Evolutionary conservation across 305 asterid species (phyloP), one percentile per base, ranked within the genome.

Genomic region (Fraxinus floribunda): DNA sequence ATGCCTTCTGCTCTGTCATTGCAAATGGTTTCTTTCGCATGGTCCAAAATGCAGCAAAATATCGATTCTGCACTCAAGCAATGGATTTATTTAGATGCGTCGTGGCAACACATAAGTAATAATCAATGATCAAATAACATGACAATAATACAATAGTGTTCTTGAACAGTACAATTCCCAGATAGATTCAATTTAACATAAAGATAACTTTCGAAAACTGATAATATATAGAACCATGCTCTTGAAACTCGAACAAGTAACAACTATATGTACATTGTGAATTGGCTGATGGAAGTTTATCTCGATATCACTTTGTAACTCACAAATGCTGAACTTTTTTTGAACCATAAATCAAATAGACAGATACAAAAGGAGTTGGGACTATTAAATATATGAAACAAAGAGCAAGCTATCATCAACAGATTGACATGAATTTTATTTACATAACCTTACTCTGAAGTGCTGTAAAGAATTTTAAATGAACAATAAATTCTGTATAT

Each of bases 1-100:
- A 73, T 46, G 77, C 81, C 75, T 15, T 46, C n/a, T 60, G 77
- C 75, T 78, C 81, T 55, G n/a, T 39, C 5, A n/a, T 32, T 34
- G 79, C 84, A 26, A 4, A 15, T 80, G 87, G 81, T 84, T 83
- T 90, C 94, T 95, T 95, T 24, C 95, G 83, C 97, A 94, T 90
- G 49, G 93, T 94, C 99, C 99, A 95, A 87, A 94, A 94, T 81
- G 99, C 94, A 52, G 98, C 93, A 80, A 86, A 78, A 84, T 95
- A 95, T 79, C 90, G 96, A 78, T 93, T 94, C 98, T 95, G 92
- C 86, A 86, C 35, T 52, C 32, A 30, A 70, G 7, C 1, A 62
- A 52, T 26, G 16, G 44, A 52, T 20, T 16, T 30, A 32, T 32
- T 24, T 32, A 71, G 30, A 44, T 32, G 79, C 36, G 24, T 41